A percentile compares a stretch with the other conserved stretches of the same genome.
phyloP scores from a whole-genome alignment of 108 stramenopile species.

The Hondaea fermentalgiana region DNA sequence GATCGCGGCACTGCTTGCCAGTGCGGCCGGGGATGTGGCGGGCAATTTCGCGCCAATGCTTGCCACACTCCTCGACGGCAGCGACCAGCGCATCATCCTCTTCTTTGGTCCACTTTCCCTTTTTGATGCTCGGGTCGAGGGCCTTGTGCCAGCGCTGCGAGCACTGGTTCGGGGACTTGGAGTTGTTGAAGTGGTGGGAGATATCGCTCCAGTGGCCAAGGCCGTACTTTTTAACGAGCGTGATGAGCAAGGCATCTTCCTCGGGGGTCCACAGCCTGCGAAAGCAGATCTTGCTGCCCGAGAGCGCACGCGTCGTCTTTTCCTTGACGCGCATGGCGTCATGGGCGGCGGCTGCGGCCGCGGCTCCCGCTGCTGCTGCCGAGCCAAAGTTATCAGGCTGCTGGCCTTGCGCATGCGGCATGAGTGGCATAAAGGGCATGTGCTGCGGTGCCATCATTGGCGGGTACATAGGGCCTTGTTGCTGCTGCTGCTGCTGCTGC shows the following conservation, averaged over 20 bases:
- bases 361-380: too few relatives aligned
- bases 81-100: background rate
- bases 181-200: background rate
- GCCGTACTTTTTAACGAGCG: background rate
- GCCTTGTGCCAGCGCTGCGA: constrained; percentile 37
- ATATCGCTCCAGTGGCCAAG: constrained; percentile 11
- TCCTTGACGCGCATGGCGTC: background rate
- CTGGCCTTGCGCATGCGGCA: too few relatives aligned
- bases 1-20: constrained; percentile 13
- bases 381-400: too few relatives aligned
- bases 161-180: constrained; percentile 32
- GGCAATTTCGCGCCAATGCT: background rate
- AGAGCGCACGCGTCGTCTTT: background rate
- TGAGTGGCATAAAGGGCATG: background rate
- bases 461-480: background rate
- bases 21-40: background rate
- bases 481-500: background rate
- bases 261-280: background rate
- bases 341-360: too few relatives aligned
- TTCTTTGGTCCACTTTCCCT: constrained; percentile 25
- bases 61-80: background rate
- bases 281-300: background rate
- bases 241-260: background rate
- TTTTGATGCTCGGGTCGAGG: constrained; percentile 32
- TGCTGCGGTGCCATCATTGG: background rate